Evolutionary conservation across 2,329 filamentous ascomycete species (phyloP).

Genomic region (Thelonectria rubi): DNA sequence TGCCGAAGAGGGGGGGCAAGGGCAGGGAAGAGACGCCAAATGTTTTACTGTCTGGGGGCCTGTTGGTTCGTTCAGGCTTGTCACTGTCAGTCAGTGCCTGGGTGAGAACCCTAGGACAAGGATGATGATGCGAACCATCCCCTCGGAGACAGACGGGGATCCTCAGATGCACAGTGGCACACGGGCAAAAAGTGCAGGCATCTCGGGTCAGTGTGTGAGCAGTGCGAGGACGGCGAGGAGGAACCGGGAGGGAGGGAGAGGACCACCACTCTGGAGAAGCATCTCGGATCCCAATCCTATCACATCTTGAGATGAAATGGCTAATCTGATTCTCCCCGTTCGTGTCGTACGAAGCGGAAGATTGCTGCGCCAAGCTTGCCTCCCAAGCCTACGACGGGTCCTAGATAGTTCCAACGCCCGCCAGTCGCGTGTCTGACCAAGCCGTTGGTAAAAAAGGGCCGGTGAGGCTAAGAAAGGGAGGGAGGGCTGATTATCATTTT

Average conservation of each 20-base stretch:
- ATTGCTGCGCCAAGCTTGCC: background rate
- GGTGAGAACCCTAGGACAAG: too few species aligned
- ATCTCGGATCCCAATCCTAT: conserved; percentile 1
- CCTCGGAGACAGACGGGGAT: too few species aligned
- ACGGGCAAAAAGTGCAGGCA: background rate
- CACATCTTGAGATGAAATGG: too few species aligned
- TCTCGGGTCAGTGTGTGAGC: background rate
- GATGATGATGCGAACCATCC: background rate
- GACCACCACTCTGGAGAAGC: background rate
- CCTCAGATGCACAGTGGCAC: background rate
- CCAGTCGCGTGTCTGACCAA: conserved; percentile 6
- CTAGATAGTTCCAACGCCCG: background rate
- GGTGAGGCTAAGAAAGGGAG: too few species aligned
- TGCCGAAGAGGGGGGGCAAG: background rate
- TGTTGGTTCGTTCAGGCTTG: too few species aligned
- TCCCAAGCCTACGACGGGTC: background rate
- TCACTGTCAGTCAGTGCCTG: too few species aligned
- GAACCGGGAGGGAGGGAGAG: background rate
- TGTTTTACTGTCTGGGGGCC: background rate
- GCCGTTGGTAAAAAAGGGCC: background rate
- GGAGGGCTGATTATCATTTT: too few species aligned
- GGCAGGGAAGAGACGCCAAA: background rate
- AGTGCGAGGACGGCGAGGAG: background rate
- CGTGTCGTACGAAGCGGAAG: background rate
- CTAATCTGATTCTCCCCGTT: background rate